Percentiles rank a stretch among this genome's conserved stretches.
Evolutionary conservation across 2,329 filamentous ascomycete genomes (phyloP).

Genomic region (Cryphonectria parasitica): DNA sequence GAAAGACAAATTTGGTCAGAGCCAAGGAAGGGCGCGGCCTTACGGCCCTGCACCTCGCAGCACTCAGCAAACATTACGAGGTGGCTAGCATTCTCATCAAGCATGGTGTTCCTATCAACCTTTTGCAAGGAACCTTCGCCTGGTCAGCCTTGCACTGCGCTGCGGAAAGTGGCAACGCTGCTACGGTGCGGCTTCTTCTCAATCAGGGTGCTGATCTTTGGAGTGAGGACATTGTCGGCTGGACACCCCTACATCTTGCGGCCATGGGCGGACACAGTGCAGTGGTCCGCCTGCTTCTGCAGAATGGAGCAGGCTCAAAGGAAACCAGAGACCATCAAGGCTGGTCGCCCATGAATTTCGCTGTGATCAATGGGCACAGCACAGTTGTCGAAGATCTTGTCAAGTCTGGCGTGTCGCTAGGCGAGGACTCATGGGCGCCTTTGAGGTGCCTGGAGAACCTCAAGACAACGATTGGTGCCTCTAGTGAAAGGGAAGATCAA

Average conservation of each 20-base stretch:
- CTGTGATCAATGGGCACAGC: too few species aligned
- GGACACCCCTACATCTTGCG: constrained; percentile 3
- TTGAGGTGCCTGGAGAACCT: too few species aligned
- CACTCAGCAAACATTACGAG: constrained; percentile 3
- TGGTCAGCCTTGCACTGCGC: constrained; percentile 9
- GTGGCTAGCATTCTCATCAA: constrained; percentile 7
- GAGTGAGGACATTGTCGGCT: constrained; percentile 2
- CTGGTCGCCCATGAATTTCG: too few species aligned
- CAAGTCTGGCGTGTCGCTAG: too few species aligned
- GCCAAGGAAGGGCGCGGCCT: not conserved
- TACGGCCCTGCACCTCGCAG: constrained; percentile 11
- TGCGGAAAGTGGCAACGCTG: constrained; percentile 4
- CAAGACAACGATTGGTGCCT: too few species aligned
- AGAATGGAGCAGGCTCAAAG: too few species aligned
- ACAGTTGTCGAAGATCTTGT: too few species aligned
- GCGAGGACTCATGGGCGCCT: too few species aligned
- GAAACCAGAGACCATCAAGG: too few species aligned
- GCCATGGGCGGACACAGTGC: constrained; percentile 9
- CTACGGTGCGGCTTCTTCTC: not conserved
- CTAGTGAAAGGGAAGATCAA: too few species aligned
- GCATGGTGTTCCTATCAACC: not conserved
- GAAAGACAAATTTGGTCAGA: constrained; percentile 2
- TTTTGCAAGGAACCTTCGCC: not conserved
- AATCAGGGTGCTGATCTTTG: constrained; percentile 1
- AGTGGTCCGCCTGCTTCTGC: not conserved